Evolutionary conservation across 495 filamentous ascomycete genomes (phyloP).

Genomic region (Rostrohypoxylon terebratum): DNA sequence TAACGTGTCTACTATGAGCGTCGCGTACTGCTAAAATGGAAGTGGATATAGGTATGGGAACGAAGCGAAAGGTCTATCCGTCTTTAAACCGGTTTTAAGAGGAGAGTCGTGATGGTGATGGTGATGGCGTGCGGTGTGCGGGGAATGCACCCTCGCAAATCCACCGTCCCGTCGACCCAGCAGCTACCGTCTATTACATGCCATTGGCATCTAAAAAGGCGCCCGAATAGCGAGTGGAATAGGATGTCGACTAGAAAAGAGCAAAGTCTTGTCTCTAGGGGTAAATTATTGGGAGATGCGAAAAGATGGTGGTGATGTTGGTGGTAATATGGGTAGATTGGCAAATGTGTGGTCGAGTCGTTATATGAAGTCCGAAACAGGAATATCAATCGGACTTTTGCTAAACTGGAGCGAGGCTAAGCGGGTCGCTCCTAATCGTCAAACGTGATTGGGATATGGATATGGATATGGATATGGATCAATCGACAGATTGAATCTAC

Average conservation of each 20-base stretch:
- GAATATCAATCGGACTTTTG: constrained; percentile 44
- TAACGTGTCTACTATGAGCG: constrained; percentile 24
- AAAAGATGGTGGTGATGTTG: constrained; percentile 25
- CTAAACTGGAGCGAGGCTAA: constrained; percentile 31
- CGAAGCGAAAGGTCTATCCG: constrained; percentile 18
- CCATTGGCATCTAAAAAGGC: constrained; percentile 57
- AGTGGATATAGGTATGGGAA: constrained; percentile 28
- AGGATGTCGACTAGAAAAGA: constrained; percentile 23
- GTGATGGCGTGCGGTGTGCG: constrained; percentile 57
- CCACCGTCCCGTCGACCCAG: constrained; percentile 60
- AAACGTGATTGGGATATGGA: constrained; percentile 43
- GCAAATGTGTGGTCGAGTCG: constrained; percentile 15
- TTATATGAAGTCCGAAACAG: constrained; percentile 38
- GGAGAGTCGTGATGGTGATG: constrained; percentile 42
- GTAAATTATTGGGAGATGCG: constrained; percentile 13
- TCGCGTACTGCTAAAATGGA: constrained; percentile 24
- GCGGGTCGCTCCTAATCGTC: constrained; percentile 42
- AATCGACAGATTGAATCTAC: constrained; percentile 26
- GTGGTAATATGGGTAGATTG: neutral
- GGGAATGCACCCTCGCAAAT: constrained; percentile 65
- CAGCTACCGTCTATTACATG: constrained; percentile 59
- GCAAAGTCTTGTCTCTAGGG: neutral
- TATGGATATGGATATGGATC: constrained; percentile 36
- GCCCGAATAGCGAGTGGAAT: constrained; percentile 31
- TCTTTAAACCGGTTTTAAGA: constrained; percentile 17